Conservation (phyloP, 176 grass and related monocot genomes). For the Neostapfia colusana region DNA sequence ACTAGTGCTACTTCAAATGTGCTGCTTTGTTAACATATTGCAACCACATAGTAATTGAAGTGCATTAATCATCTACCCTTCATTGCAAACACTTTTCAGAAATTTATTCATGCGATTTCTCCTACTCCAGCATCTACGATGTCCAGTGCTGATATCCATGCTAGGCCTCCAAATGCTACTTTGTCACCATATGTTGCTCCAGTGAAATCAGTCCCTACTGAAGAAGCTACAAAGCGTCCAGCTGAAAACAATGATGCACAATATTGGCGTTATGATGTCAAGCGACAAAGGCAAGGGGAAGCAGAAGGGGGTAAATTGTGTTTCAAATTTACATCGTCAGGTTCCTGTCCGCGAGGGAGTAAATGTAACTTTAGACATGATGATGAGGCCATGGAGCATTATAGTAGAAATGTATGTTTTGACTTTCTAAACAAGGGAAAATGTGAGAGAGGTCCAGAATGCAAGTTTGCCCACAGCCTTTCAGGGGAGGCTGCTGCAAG, state of each 20-base stretch:
- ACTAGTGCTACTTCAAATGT: constrained; percentile 21
- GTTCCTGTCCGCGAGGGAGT: constrained; percentile 61
- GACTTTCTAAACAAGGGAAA: constrained; percentile 94
- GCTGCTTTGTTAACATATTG: constrained; percentile 4
- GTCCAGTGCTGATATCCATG: constrained; percentile 68
- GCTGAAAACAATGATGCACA: constrained; percentile 48
- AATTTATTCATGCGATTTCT: constrained; percentile 99
- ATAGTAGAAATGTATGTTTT: constrained; percentile 83
- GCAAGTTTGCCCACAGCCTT: constrained; percentile 75
- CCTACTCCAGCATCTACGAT: constrained; percentile 91
- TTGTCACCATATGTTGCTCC: constrained; percentile 63
- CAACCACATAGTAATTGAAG: constrained; percentile 1
- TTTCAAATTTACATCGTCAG: constrained; percentile 84
- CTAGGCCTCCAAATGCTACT: constrained; percentile 73
- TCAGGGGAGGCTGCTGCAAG: constrained; percentile 50
- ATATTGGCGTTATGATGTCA: constrained; percentile 97
- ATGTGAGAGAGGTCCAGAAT: constrained; percentile 71
- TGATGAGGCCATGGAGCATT: constrained; percentile 66
- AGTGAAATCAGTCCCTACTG: constrained; percentile 45
- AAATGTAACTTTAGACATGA: constrained; percentile 74
- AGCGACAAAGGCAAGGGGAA: constrained; percentile 69
- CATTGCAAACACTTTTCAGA: constrained; percentile 57
- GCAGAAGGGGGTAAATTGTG: constrained; percentile 50
- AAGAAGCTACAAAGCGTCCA: constrained; percentile 65
- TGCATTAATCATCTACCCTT: constrained; percentile 43